Evolutionary conservation across 345 rosid genomes (phyloP), one percentile per base, ranked within the genome.

Genomic region (Dipteronia sinensis): DNA sequence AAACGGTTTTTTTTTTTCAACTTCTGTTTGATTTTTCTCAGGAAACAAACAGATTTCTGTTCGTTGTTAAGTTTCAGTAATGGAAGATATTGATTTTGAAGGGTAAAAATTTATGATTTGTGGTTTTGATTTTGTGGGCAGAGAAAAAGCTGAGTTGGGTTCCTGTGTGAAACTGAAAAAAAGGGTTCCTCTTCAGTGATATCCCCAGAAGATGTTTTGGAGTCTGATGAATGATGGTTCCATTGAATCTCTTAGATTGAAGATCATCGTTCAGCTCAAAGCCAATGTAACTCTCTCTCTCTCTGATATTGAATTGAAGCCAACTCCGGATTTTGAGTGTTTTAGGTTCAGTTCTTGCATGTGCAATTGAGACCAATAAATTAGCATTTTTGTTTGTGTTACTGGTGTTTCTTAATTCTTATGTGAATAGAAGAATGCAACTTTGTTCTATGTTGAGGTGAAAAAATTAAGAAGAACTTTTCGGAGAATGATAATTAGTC

Each of bases 191-290:
- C 94, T 74, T 87, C 92, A 15, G 89, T 94, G 66, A 88, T 94
- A 58, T 84, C 86, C 72, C 97, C 97, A 56, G 98, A 92, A 80
- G 95, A 94, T 77, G 94, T 92, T 49, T 83, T 94, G 63, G 97
- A 90, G 83, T 88, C 93, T 94, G 64, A 90, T 92, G 97, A 94
- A 94, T 79, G 98, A 94, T 81, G 98, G 97, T 1, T n/a, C n/a
- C n/a, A n/a, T n/a, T n/a, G n/a, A n/a, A n/a, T 89, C 93, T 73
- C 92, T 94, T 62, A 86, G 98, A 68, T 86, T 90, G 78, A 90
- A 91, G 85, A 92, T 94, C 85, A 90, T 94, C 78, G 90, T 90
- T 76, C 94, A 94, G 90, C 95, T 94, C 77, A 94, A 92, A 89
- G 93, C 98, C 83, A 94, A 94, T 83, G 97, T 90, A 85, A 82